Conservation (phyloP, 2,329 filamentous ascomycete genomes). For the Apiospora koreana region DNA sequence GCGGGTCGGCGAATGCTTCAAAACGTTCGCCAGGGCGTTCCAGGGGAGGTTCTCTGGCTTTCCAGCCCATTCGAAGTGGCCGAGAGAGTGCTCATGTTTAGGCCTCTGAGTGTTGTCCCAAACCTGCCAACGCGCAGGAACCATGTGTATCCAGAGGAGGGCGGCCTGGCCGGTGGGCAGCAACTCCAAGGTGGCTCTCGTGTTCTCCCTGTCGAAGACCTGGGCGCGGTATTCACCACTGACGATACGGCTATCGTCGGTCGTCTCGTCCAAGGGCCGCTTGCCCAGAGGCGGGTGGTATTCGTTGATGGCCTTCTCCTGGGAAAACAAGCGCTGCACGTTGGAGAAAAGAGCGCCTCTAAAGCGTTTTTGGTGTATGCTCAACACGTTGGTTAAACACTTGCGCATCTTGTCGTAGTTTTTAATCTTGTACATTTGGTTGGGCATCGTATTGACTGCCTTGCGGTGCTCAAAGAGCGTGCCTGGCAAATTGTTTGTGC, state of each 20-base stretch:
- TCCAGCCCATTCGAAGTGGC: background rate
- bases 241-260: background rate
- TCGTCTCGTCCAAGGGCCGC: background rate
- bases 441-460: background rate
- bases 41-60: background rate
- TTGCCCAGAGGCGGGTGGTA: background rate
- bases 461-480: background rate
- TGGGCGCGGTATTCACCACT: too few relatives aligned
- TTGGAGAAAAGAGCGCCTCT: background rate
- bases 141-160: background rate
- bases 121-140: background rate
- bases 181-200: background rate
- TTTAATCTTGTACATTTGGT: background rate
- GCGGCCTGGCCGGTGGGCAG: background rate
- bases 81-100: too few relatives aligned
- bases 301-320: background rate
- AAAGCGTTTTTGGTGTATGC: background rate
- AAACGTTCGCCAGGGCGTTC: background rate
- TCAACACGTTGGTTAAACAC: background rate
- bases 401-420: background rate
- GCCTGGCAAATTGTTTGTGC: too few relatives aligned
- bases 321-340: background rate
- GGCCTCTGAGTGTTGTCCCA: too few relatives aligned
- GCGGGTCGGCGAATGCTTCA: background rate
- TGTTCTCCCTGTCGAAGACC: background rate